Evolutionary conservation across 192 early-diverging fungal genomes (phyloP).

Genomic region (Backusella psychrophila): DNA sequence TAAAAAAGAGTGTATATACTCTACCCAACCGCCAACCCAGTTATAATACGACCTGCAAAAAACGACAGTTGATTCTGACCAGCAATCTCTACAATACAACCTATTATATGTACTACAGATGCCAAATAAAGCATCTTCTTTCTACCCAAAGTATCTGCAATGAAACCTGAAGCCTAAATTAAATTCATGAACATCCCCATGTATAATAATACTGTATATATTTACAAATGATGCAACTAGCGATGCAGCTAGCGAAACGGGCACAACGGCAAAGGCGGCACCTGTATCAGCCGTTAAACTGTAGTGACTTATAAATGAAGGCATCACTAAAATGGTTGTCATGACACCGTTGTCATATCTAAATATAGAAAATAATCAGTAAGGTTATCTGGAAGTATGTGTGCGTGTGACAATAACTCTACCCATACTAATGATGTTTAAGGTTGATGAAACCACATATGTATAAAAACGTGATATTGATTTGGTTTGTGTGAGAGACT

Average conservation of each 20-base stretch:
- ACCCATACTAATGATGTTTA: constrained; percentile 12
- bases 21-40: constrained; percentile 47
- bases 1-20: constrained; percentile 17
- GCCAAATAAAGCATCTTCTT: constrained; percentile 41
- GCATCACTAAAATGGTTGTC: constrained; percentile 22
- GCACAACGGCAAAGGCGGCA: background rate
- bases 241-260: constrained; percentile 4
- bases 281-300: background rate
- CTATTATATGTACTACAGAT: constrained; percentile 45
- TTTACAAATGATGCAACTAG: background rate
- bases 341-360: constrained; percentile 22
- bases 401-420: background rate
- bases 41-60: constrained; percentile 46
- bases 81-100: constrained; percentile 48
- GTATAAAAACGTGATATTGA: background rate
- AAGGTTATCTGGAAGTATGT: background rate
- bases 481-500: background rate
- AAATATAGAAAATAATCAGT: background rate
- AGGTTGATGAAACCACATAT: background rate
- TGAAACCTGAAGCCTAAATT: constrained; percentile 57
- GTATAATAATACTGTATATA: constrained; percentile 28
- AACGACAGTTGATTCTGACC: constrained; percentile 38
- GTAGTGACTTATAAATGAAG: background rate
- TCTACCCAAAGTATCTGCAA: constrained; percentile 51
- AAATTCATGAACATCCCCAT: constrained; percentile 33